phyloP scores from a whole-genome alignment of 1,139 yeast genomes.

The Yamadazyma diddensiae region DNA sequence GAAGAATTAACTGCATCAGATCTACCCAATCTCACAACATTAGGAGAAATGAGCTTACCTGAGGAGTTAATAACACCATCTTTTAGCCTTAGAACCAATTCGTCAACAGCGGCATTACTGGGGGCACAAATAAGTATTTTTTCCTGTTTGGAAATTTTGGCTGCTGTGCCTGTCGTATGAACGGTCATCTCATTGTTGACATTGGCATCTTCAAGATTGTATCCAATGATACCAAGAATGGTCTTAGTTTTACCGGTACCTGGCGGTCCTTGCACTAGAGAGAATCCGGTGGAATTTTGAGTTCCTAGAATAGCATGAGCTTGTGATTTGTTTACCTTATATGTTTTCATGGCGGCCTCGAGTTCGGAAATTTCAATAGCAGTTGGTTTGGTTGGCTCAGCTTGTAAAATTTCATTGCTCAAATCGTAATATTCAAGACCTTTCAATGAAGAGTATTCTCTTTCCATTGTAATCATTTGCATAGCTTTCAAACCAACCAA shows the following conservation, averaged over 20 bases:
- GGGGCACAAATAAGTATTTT: conserved; percentile 92
- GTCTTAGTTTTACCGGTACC: conserved; percentile 99
- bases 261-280: conserved; percentile 95
- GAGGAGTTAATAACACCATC: conserved; percentile 60
- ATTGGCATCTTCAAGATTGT: conserved; percentile 23
- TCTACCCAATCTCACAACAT: conserved; percentile 85
- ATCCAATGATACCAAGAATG: conserved; percentile 86
- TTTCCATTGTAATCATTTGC: conserved; percentile 88
- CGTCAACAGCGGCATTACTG: conserved; percentile 98
- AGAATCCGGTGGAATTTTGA: conserved; percentile 67
- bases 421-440: conserved; percentile 83
- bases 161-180: neutral
- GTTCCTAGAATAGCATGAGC: conserved; percentile 85
- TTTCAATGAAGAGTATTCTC: conserved; percentile 82
- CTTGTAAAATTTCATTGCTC: conserved; percentile 58
- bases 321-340: conserved; percentile 79
- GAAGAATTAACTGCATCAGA: conserved; percentile 84
- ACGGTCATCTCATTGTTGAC: conserved; percentile 1
- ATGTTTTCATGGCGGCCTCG: conserved; percentile 38
- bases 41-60: conserved; percentile 62
- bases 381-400: conserved; percentile 51
- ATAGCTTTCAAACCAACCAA: conserved; percentile 69
- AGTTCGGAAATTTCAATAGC: conserved; percentile 34
- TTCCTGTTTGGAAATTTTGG: conserved; percentile 15
- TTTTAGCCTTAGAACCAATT: conserved; percentile 80